Evolutionary conservation across 352 stramenopile species (phyloP).

Genomic region (Pilasporangium apinafurcum): DNA sequence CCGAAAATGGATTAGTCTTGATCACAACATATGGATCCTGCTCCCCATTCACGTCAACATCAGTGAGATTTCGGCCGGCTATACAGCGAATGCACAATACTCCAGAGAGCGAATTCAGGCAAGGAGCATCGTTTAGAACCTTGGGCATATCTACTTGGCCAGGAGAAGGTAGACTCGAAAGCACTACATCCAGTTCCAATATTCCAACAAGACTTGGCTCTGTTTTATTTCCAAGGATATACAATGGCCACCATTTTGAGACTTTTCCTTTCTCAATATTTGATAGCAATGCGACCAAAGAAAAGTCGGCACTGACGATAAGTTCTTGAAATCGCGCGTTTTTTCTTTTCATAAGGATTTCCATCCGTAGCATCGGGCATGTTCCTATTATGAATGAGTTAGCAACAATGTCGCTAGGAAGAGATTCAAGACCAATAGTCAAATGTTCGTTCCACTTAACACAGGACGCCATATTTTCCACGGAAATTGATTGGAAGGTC

Average conservation of each 20-base stretch:
- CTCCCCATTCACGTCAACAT: conserved; percentile 40
- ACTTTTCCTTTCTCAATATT: background rate
- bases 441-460: conserved; percentile 15
- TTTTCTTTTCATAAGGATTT: conserved; percentile 18
- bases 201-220: background rate
- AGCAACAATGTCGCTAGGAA: conserved; percentile 3
- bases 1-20: conserved; percentile 12
- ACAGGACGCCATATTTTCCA: background rate
- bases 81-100: conserved; percentile 36
- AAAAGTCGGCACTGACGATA: conserved; percentile 12
- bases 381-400: conserved; percentile 14
- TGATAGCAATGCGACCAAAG: conserved; percentile 10
- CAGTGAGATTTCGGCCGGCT: conserved; percentile 29
- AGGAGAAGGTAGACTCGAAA: background rate
- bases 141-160: background rate
- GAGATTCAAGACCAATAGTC: conserved; percentile 9
- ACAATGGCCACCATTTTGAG: conserved; percentile 13
- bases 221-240: background rate
- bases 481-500: too few relatives aligned
- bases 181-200: conserved; percentile 6
- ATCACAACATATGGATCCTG: conserved; percentile 43
- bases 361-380: conserved; percentile 26
- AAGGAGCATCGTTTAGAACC: background rate
- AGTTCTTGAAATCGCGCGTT: conserved; percentile 18
- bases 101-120: conserved; percentile 6